Base-by-base conservation (phyloP, 2,329 filamentous ascomycete species). In the Pseudopithomyces maydicus region DNA sequence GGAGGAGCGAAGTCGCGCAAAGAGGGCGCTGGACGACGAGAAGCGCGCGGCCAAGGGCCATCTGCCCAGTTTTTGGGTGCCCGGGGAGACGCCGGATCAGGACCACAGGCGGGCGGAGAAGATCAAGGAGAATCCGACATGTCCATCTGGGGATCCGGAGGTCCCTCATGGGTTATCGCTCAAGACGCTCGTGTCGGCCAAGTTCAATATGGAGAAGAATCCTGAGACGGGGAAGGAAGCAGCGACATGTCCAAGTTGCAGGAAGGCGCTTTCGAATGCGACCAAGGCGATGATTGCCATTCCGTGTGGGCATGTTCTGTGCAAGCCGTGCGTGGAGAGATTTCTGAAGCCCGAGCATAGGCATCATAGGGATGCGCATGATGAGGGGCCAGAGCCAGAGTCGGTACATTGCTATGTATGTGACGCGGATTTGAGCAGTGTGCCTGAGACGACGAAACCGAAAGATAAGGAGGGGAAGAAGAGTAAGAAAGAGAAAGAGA, bases 21-120 rank as follows among this genome's bases (percentile, higher is more conserved):
- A 88, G 67, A 87, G 83, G 58, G 86, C 87, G 19, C 83, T 95
- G 55, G 87, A 91, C 51, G 84, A 86, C 41, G 91, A 96, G 74
- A 90, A 88, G 71, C 74, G 73, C 52, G 76, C 87, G 70, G 81
- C 84, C 8, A 90, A 89, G 75, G 84, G 86, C 1, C 83, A 84
- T 15, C 79, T 97, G 0, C 91, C 92, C 0, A 96, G 92, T 0
- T 98, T 98, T 78, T 98, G 94, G 95, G 89, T 94, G 1, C 94
- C 92, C 0, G 91, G 90, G 0, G 84, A 94, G 55, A 96, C 90
- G 0, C 92, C 92, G 0, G 82, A 82, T 0, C 56, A 69, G 15
- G 71, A 77, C 54, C 84, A 82, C 36, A 84, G 84, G 45, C 78
- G 67, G 44, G 57, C 62, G 2, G 63, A 69, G 62, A 55, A 73